Conservation (phyloP, 345 rosid species). For the Aurinia saxatilis region DNA sequence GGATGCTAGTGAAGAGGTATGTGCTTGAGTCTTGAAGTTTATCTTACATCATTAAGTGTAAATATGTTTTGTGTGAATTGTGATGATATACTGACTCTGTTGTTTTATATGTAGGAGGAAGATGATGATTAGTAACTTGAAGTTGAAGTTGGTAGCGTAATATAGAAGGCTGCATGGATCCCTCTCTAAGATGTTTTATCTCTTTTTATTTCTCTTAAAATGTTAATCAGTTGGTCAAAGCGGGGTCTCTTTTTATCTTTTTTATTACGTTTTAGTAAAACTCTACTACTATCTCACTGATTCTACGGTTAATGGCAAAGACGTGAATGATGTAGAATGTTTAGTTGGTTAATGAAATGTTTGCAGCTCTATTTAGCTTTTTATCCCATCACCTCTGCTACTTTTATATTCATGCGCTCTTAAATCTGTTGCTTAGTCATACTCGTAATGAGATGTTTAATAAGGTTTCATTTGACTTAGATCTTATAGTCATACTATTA, state of each 20-base stretch:
- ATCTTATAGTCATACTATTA: no score
- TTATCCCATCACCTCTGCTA: background rate
- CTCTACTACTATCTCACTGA: slow-evolving; percentile 12
- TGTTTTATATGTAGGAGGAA: slow-evolving; percentile 44
- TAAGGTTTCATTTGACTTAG: no score
- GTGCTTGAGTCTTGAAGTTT: background rate
- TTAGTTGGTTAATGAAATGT: slow-evolving; percentile 30
- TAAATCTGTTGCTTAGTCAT: no score
- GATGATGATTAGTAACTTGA: slow-evolving; percentile 81
- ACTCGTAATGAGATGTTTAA: no score
- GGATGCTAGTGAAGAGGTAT: slow-evolving; percentile 73
- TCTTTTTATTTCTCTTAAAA: background rate
- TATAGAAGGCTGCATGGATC: slow-evolving; percentile 29
- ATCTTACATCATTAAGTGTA: background rate
- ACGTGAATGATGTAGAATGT: slow-evolving; percentile 8
- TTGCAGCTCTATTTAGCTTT: slow-evolving; percentile 13
- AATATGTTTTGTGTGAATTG: background rate
- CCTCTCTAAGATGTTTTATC: background rate
- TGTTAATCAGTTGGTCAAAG: slow-evolving; percentile 10
- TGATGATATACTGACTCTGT: background rate
- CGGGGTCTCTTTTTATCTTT: background rate
- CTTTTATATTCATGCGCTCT: no score
- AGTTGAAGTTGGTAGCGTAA: slow-evolving; percentile 24
- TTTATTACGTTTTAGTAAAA: slow-evolving; percentile 4
- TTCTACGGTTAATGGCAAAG: slow-evolving; percentile 16